Percentiles rank a stretch among this genome's conserved stretches.
These are phyloP conservation scores for Rosa rugosa DNA, from an alignment of 306 rosid genomes.

Conservation along the genomic window DNA sequence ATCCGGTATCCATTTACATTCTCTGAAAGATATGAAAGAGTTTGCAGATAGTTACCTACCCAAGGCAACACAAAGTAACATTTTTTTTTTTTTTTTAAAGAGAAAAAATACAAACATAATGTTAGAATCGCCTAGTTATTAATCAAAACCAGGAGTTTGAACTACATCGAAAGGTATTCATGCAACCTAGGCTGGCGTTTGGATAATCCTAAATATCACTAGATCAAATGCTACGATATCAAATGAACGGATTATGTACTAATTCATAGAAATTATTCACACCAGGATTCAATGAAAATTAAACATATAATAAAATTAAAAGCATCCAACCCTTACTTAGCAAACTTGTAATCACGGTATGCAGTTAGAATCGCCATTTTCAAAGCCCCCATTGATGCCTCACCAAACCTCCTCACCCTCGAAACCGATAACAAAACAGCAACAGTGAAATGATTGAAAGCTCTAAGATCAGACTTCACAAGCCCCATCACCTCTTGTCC, in stretches of 20 bases:
- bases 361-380: conserved; percentile 24
- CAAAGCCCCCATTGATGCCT: conserved; percentile 29
- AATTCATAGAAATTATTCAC: neutral
- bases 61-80: neutral
- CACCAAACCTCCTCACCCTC: conserved; percentile 39
- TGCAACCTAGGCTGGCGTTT: neutral
- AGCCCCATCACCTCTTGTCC: conserved; percentile 45
- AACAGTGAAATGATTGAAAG: conserved; percentile 44
- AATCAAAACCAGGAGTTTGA: neutral
- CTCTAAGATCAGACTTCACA: conserved; percentile 31
- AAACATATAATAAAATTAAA: neutral
- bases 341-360: conserved; percentile 36
- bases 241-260: neutral
- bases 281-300: neutral
- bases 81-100: neutral
- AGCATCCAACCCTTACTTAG: conserved; percentile 18
- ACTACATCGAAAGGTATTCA: neutral
- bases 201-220: neutral
- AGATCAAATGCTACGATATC: neutral
- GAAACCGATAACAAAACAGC: conserved; percentile 35
- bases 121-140: neutral
- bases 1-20: conserved; percentile 41
- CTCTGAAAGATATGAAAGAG: conserved; percentile 26
- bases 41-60: neutral
- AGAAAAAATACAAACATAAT: neutral